Evolutionary conservation across 441 rosid genomes (phyloP), one percentile per base, ranked within the genome.

Genomic region (Geranium incanum): DNA sequence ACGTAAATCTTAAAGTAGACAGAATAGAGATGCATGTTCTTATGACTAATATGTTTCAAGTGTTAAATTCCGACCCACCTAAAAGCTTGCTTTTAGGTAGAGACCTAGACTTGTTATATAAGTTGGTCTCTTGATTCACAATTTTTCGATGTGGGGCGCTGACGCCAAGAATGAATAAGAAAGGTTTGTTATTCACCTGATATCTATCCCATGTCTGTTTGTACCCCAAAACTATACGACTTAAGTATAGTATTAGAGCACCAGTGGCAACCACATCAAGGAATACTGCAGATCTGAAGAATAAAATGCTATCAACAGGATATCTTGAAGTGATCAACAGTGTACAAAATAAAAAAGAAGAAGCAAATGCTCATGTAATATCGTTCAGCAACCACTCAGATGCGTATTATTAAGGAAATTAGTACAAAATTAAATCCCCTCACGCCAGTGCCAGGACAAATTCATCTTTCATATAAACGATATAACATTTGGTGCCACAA

Each of bases 131-230:
- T 28, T 28, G 33, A 28, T 28, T 28, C 3, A 28, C 3, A 28
- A 28, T 28, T 28, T 28, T 28, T 28, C 3, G 33, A 28, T 28
- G 33, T 28, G 33, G 33, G 33, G 3, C 33, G 1, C 33, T 28
- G 33, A 28, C 33, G 3, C 33, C 33, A 28, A 28, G 33, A 28
- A 28, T 1, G 19, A 21, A 12, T 6, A 11, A 12, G 9, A 12
- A 39, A 55, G 41, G 68, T 38, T 41, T 43, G 63, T 73, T 5
- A 77, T 91, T 88, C 79, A 90, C 97, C 83, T 94, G 96, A 82
- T 94, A 94, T 74, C 98, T 86, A 71, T 94, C 98, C 94, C 96
- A 88, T 45, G 98, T 94, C 82, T 94, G 98, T 77, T 94, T 91
- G 86, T 94, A 94, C 76, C 97, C 98, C 85, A 94, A 83, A 74